Evolutionary conservation across 2,329 filamentous ascomycete genomes (phyloP).

Genomic region (Emmonsiellopsis sp.): DNA sequence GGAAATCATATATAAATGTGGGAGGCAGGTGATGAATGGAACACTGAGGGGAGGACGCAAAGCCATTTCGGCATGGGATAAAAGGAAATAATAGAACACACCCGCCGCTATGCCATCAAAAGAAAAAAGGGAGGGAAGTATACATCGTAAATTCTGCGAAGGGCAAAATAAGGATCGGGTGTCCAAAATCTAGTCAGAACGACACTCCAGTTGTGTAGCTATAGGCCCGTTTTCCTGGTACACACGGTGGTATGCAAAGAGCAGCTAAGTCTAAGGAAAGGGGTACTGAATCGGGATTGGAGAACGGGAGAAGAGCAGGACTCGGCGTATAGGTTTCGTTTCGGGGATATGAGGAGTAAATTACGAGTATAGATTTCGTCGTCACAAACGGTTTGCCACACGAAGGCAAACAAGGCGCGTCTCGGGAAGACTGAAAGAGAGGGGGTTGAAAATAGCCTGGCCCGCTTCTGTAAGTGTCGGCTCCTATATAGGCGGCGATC

Average conservation of each 20-base stretch:
- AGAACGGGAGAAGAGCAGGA: neutral
- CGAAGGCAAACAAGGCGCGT: neutral
- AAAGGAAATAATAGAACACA: conserved; percentile 2
- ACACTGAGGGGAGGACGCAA: neutral
- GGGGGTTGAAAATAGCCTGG: no score
- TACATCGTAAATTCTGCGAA: neutral
- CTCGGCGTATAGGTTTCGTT: neutral
- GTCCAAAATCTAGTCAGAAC: neutral
- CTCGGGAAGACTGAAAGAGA: neutral
- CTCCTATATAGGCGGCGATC: no score
- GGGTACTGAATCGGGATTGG: neutral
- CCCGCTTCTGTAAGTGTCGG: no score
- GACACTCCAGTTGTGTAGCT: neutral
- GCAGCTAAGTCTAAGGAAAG: neutral
- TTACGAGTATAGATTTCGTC: conserved; percentile 1
- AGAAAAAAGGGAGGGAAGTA: neutral
- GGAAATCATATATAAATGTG: neutral
- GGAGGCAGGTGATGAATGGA: neutral
- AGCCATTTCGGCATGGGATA: neutral
- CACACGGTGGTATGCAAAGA: neutral
- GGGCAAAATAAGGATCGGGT: neutral
- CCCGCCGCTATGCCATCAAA: conserved; percentile 12
- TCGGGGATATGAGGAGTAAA: neutral
- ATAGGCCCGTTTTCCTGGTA: neutral
- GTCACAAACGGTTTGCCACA: neutral